Evolutionary conservation across 2,329 filamentous ascomycete species (phyloP).

Genomic region (Metarhizium sp.): DNA sequence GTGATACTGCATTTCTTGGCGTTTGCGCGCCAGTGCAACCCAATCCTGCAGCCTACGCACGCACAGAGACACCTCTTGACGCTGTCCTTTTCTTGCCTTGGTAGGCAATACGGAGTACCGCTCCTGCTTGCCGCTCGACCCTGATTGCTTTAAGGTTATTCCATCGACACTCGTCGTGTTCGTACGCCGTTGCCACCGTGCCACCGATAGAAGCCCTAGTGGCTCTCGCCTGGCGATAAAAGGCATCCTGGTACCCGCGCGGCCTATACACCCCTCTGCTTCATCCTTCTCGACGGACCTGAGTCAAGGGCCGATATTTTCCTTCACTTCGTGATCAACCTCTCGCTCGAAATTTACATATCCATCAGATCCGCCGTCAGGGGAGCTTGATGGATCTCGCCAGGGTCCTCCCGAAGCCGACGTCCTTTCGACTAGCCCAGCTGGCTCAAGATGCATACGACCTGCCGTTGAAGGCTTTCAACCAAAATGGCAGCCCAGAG

Average conservation of each 20-base stretch:
- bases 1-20: slow-evolving; percentile 5
- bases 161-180: not conserved
- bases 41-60: not conserved
- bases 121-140: not conserved
- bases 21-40: not conserved
- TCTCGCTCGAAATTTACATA: not conserved
- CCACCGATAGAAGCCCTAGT: not conserved
- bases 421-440: slow-evolving; percentile 34
- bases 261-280: not conserved
- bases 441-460: slow-evolving; percentile 30
- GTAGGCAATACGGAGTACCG: not conserved
- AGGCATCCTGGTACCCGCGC: not conserved
- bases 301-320: not conserved
- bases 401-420: slow-evolving; percentile 29
- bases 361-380: not conserved
- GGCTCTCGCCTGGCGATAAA: not conserved
- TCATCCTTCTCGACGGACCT: not conserved
- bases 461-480: slow-evolving; percentile 29
- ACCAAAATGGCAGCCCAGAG: slow-evolving; percentile 29
- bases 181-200: not conserved
- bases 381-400: slow-evolving; percentile 25
- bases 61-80: slow-evolving; percentile 3
- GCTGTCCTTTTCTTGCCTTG: not conserved
- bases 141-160: slow-evolving; percentile 10
- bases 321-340: not conserved